Evolutionary conservation across 2,329 filamentous ascomycete genomes (phyloP).

Genomic region (Cytospora chrysosperma): DNA sequence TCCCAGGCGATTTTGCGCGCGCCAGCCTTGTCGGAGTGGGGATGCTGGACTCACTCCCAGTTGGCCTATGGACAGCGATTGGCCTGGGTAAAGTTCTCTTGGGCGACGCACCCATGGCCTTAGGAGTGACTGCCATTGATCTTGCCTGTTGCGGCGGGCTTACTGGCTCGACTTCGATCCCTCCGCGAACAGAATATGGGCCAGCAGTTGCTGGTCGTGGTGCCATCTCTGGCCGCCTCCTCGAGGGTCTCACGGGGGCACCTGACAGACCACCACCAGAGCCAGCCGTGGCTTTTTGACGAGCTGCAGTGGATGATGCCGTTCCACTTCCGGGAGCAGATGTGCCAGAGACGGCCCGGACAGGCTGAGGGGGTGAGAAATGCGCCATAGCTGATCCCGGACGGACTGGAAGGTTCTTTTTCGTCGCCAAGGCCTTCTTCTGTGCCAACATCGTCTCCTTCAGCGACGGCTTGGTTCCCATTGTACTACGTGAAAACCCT

Average conservation of each 20-base stretch:
- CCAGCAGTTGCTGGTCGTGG: slow-evolving; percentile 63
- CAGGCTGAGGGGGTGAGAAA: slow-evolving; percentile 52
- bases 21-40: slow-evolving; percentile 45
- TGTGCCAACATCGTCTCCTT: slow-evolving; percentile 83
- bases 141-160: slow-evolving; percentile 32
- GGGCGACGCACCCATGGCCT: slow-evolving; percentile 52
- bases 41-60: slow-evolving; percentile 51
- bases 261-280: slow-evolving; percentile 58
- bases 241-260: slow-evolving; percentile 61
- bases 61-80: slow-evolving; percentile 48
- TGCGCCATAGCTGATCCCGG: slow-evolving; percentile 65
- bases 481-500: slow-evolving; percentile 63
- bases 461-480: slow-evolving; percentile 63
- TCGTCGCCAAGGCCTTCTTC: slow-evolving; percentile 58
- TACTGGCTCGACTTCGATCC: slow-evolving; percentile 1
- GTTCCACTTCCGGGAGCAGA: slow-evolving; percentile 36
- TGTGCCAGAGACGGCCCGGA: slow-evolving; percentile 40
- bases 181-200: slow-evolving; percentile 59
- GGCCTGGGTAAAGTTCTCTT: slow-evolving; percentile 48
- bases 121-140: slow-evolving; percentile 49
- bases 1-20: slow-evolving; percentile 39
- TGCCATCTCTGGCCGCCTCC: slow-evolving; percentile 56
- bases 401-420: slow-evolving; percentile 53
- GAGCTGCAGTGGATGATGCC: slow-evolving; percentile 33
- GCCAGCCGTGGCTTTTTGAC: slow-evolving; percentile 48